Conservation (phyloP, 768 basidiomycete species). For the Sarcodon sp. region DNA sequence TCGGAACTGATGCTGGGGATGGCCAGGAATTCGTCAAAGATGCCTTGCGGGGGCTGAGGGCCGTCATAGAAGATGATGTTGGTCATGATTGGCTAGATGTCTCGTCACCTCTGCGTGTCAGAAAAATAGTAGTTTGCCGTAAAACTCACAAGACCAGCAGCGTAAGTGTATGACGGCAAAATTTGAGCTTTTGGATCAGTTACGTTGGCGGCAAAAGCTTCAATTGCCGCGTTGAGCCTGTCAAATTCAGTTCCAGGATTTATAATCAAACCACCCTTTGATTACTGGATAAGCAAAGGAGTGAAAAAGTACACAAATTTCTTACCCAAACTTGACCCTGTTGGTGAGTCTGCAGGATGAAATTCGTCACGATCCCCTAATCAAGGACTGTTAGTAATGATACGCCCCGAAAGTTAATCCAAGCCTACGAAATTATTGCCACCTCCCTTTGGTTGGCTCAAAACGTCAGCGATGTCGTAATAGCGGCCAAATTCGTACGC, state of each 20-base stretch:
- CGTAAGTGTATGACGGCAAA: constrained; percentile 30
- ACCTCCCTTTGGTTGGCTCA: constrained; percentile 31
- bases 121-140: neutral
- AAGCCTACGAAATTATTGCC: constrained; percentile 41
- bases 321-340: constrained; percentile 50
- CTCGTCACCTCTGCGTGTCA: neutral
- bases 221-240: constrained; percentile 20
- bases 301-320: neutral
- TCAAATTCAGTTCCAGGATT: constrained; percentile 10
- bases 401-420: neutral
- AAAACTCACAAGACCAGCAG: constrained; percentile 19
- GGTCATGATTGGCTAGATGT: constrained; percentile 9
- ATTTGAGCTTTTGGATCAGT: constrained; percentile 39
- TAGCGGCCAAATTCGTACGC: neutral
- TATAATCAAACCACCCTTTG: constrained; percentile 36
- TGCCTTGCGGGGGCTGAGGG: constrained; percentile 32
- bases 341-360: constrained; percentile 39
- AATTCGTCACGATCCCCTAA: constrained; percentile 46
- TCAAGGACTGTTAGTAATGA: neutral
- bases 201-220: constrained; percentile 25
- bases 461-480: neutral
- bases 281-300: neutral
- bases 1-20: constrained; percentile 27
- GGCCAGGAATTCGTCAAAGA: constrained; percentile 38
- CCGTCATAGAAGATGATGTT: constrained; percentile 46